A percentile compares a stretch with the other conserved stretches of the same genome.
Evolutionary conservation across 441 rosid genomes (phyloP).

Genomic region (Gossypium trilobum): DNA sequence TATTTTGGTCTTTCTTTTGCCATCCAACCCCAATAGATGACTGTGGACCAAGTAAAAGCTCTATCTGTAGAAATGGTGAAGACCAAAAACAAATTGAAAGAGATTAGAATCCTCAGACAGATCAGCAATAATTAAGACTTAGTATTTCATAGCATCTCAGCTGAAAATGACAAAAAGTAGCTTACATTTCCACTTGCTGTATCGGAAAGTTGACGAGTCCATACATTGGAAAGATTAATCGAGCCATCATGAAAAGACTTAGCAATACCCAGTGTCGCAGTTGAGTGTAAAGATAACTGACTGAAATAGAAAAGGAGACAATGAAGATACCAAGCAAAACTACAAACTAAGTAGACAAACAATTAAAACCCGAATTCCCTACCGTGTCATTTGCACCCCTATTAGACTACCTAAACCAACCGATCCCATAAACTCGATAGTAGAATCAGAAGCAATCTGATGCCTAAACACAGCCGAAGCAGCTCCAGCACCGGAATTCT

Average conservation of each 20-base stretch:
- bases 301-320: conserved; percentile 29
- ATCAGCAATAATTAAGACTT: neutral
- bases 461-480: conserved; percentile 61
- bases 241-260: conserved; percentile 83
- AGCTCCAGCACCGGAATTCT: conserved; percentile 63
- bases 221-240: conserved; percentile 73
- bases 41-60: conserved; percentile 63
- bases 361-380: conserved; percentile 16
- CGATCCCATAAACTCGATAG: conserved; percentile 70
- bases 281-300: conserved; percentile 68
- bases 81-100: conserved; percentile 13
- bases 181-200: conserved; percentile 77
- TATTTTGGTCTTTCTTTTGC: conserved; percentile 67
- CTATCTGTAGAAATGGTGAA: conserved; percentile 44
- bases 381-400: conserved; percentile 82
- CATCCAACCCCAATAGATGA: conserved; percentile 78
- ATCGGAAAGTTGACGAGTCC: conserved; percentile 91
- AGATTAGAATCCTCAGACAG: conserved; percentile 16
- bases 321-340: conserved; percentile 11
- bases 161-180: conserved; percentile 2
- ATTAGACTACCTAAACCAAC: conserved; percentile 68
- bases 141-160: conserved; percentile 11
- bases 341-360: neutral
- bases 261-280: conserved; percentile 64
- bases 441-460: conserved; percentile 64